These are phyloP conservation scores for Suhomyces ambrosiae DNA, from an alignment of 1,139 yeast genomes.

Conservation along the genomic window DNA sequence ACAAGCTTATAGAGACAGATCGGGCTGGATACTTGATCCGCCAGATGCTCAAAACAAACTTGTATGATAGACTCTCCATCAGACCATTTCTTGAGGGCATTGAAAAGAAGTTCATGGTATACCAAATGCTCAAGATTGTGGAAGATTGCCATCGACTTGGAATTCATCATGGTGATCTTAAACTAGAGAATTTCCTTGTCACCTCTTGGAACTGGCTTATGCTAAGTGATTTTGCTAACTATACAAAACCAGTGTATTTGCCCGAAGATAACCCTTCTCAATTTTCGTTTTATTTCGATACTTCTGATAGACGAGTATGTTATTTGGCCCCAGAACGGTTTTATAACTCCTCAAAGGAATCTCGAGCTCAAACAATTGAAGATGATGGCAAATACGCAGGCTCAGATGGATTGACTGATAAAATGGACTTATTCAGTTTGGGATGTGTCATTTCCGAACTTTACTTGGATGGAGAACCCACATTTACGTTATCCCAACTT, in stretches of 20 bases:
- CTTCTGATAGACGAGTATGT: conserved; percentile 82
- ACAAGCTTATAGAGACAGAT: conserved; percentile 79
- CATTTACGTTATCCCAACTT: conserved; percentile 82
- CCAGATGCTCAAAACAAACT: conserved; percentile 73
- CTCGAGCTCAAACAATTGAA: conserved; percentile 22
- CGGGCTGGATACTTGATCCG: conserved; percentile 89
- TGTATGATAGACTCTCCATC: conserved; percentile 84
- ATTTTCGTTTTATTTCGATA: conserved; percentile 88
- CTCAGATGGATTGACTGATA: conserved; percentile 47
- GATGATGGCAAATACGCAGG: conserved; percentile 33
- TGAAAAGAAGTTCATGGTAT: conserved; percentile 83
- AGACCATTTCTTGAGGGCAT: conserved; percentile 83
- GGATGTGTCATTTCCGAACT: conserved; percentile 95
- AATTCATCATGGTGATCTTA: conserved; percentile 86
- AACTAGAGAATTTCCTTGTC: conserved; percentile 83
- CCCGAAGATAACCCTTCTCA: conserved; percentile 97
- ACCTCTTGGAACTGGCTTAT: conserved; percentile 90
- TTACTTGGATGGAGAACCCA: conserved; percentile 81
- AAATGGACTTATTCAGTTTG: conserved; percentile 86
- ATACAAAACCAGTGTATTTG: conserved; percentile 73
- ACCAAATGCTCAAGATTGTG: conserved; percentile 69
- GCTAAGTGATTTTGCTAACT: conserved; percentile 79
- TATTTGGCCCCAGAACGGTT: conserved; percentile 96
- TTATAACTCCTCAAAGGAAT: conserved; percentile 31
- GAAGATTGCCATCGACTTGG: conserved; percentile 61